Base-by-base conservation (phyloP, 306 rosid species). In the Cucurbita argyrosperma region DNA sequence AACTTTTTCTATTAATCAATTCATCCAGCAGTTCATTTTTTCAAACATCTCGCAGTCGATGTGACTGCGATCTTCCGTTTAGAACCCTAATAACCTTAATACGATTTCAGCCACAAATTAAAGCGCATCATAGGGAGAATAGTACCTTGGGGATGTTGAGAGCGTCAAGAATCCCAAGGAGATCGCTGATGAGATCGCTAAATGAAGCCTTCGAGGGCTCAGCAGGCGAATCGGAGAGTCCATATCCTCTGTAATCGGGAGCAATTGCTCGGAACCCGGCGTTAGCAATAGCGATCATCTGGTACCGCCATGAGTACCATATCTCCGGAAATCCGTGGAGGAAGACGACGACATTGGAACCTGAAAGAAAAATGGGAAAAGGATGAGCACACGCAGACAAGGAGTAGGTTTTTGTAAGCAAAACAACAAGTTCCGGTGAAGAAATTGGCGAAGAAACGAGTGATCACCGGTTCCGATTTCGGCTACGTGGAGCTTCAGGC, bases 241-340 rank as follows among this genome's bases (percentile, higher is more conserved):
- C 98, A 56, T 83, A 90, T 4, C 96, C 91, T 73, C 91, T 85
- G 84, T 71, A 83, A 82, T 92, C 91, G 26, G 86, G 84, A 1
- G 90, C 92, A 23, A 88, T 81, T 9, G 92, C 90, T 65, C 92
- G 82, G 88, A 85, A 88, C 2, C 96, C 91, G 0, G 86, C 90
- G 18, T 39, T 52, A 37, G 96, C 90, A 0, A 84, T 59, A 8
- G 89, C 92, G 1, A 88, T 64, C 96, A 92, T 88, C 83, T 92
- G 96, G 88, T 88, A 87, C 19, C 92, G 86, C 98, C 98, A 92
- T 0, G 96, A 80, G 89, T 90, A 90, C 98, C 98, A 92, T 75
- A 88, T 92, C 84, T 92, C 96, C 0, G 90, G 96, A 73, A 92
- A 92, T 0, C 96, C 96, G 72, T 90, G 96, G 4, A 92, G 78